Evolutionary conservation across 441 rosid species (phyloP).

Genomic region (Adansonia madagascariensis): DNA sequence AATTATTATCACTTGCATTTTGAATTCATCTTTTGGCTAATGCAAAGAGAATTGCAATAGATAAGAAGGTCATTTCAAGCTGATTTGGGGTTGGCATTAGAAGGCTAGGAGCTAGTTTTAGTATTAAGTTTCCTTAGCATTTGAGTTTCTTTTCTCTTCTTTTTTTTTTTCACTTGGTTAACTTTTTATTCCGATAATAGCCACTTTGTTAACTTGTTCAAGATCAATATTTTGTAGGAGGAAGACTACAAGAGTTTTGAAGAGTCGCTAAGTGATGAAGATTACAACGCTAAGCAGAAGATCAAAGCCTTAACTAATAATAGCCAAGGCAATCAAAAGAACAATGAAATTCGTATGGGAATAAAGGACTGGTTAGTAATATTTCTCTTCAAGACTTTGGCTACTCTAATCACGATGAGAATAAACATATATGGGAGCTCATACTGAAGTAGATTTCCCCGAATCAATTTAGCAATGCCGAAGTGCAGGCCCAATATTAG

Average conservation of each 20-base stretch:
- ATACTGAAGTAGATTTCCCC: neutral
- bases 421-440: neutral
- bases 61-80: neutral
- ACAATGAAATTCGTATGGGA: slow-evolving; percentile 59
- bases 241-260: slow-evolving; percentile 61
- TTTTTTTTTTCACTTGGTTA: too few species aligned
- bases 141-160: neutral
- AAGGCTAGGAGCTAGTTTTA: neutral
- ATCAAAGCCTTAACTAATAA: neutral
- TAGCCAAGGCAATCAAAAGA: slow-evolving; percentile 19
- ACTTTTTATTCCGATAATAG: too few species aligned
- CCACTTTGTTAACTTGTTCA: neutral
- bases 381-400: slow-evolving; percentile 12
- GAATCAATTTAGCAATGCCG: neutral
- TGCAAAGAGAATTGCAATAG: neutral
- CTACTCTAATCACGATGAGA: neutral
- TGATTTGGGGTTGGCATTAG: neutral
- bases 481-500: slow-evolving; percentile 6
- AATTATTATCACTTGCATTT: too few species aligned
- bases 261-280: slow-evolving; percentile 56
- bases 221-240: slow-evolving; percentile 42
- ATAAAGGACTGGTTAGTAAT: slow-evolving; percentile 76
- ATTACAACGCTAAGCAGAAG: slow-evolving; percentile 18
- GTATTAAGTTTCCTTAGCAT: neutral
- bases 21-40: neutral